phyloP scores from a whole-genome alignment of 73 alveolate species.

The Strombidium stylifer region DNA sequence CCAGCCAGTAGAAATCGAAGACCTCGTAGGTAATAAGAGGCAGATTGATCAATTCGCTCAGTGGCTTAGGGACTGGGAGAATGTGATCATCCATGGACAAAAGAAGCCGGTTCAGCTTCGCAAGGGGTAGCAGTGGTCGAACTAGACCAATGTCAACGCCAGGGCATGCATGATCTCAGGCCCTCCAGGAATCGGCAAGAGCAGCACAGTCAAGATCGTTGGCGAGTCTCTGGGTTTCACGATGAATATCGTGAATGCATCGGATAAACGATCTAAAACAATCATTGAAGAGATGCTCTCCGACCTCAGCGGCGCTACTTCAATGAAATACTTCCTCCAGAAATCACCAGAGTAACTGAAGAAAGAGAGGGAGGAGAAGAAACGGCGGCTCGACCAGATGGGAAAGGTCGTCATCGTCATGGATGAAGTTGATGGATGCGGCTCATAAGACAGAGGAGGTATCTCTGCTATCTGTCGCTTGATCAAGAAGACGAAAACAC shows the following conservation, averaged over 20 bases:
- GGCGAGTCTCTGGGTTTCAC: conserved; percentile 80
- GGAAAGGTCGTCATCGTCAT: conserved; percentile 84
- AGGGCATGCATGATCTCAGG: conserved; percentile 90
- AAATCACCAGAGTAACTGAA: conserved; percentile 7
- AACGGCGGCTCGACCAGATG: no score
- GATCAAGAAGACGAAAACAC: conserved; percentile 94
- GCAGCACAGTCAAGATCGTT: conserved; percentile 74
- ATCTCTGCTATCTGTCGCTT: conserved; percentile 94
- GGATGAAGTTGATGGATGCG: conserved; percentile 99
- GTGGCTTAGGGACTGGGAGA: conserved; percentile 95
- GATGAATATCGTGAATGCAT: conserved; percentile 79
- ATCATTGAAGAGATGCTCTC: conserved; percentile 65
- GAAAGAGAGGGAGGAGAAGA: no score
- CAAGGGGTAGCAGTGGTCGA: conserved; percentile 64
- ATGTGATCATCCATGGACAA: conserved; percentile 75
- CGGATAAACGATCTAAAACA: conserved; percentile 82
- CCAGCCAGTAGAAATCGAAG: conserved; percentile 72
- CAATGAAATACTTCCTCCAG: conserved; percentile 14
- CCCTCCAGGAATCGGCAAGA: conserved; percentile 95
- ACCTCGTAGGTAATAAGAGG: conserved; percentile 81
- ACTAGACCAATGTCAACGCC: conserved; percentile 75
- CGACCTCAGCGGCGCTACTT: conserved; percentile 34
- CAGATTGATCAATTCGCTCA: conserved; percentile 56
- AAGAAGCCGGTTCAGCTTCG: conserved; percentile 69
- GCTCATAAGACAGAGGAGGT: conserved; percentile 99